Evolutionary conservation across 2,329 filamentous ascomycete genomes (phyloP).

Genomic region (Fusarium sp.): DNA sequence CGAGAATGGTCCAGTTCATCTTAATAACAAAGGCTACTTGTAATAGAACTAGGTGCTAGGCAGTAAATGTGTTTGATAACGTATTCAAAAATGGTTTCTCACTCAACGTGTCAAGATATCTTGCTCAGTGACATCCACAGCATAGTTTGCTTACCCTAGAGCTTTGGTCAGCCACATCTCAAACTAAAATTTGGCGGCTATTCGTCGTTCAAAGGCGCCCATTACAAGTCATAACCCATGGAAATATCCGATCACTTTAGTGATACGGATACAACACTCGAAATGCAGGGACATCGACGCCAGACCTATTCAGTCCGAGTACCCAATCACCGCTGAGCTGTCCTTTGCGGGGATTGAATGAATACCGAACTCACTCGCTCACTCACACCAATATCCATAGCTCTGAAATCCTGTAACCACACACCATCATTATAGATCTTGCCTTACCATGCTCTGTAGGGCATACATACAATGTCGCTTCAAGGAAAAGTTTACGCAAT

Average conservation of each 20-base stretch:
- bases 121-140: not conserved
- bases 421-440: not conserved
- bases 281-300: not conserved
- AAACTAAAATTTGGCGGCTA: not conserved
- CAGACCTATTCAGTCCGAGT: not conserved
- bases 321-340: not conserved
- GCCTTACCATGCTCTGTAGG: not conserved
- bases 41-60: not conserved
- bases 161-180: no score
- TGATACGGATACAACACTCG: not conserved
- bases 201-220: not conserved
- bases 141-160: not conserved
- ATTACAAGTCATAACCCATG: not conserved
- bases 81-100: not conserved
- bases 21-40: not conserved
- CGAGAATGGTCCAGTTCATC: not conserved
- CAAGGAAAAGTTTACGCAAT: conserved; percentile 54
- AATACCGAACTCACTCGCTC: not conserved
- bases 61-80: not conserved
- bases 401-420: not conserved
- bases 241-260: not conserved
- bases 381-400: not conserved
- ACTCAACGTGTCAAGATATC: not conserved
- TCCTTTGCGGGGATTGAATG: not conserved
- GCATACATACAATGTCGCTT: conserved; percentile 44